Evolutionary conservation across 176 grass and related monocot genomes (phyloP).

Genomic region (Carex pumila): DNA sequence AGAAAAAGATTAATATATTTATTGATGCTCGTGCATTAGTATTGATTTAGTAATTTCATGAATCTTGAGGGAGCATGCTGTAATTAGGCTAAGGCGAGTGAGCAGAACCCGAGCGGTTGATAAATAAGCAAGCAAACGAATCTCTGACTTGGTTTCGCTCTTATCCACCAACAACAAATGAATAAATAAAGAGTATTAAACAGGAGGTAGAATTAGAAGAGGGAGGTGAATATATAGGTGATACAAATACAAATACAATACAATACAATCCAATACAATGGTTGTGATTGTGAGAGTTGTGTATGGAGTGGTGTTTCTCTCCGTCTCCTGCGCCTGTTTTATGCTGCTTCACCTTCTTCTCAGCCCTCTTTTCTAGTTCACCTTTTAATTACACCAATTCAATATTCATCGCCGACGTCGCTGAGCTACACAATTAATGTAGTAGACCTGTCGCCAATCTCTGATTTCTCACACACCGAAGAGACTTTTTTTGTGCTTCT

Average conservation of each 20-base stretch:
- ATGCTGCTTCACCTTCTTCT: constrained; percentile 6
- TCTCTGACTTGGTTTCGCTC: not conserved
- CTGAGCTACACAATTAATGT: not conserved
- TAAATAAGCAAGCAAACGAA: not conserved
- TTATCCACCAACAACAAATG: constrained; percentile 1
- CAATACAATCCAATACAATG: no score
- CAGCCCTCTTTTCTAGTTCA: constrained; percentile 8
- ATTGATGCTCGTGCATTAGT: no score
- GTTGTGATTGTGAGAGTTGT: constrained; percentile 7
- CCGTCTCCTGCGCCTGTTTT: constrained; percentile 15
- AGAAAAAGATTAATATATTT: no score
- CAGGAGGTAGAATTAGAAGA: not conserved
- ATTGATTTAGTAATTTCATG: no score
- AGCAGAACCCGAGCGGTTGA: not conserved
- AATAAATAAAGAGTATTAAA: not conserved
- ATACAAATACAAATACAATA: not conserved
- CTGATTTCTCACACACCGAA: not conserved
- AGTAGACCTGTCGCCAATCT: not conserved
- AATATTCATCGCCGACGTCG: not conserved
- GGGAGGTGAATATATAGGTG: no score
- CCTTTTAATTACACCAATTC: not conserved
- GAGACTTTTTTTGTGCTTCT: not conserved
- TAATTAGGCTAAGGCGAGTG: not conserved
- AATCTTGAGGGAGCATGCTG: no score
- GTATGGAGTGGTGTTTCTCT: constrained; percentile 31